These are phyloP conservation scores for Glebionis coronaria DNA, from an alignment of 129 eudicot genomes.

Conservation along the genomic window DNA sequence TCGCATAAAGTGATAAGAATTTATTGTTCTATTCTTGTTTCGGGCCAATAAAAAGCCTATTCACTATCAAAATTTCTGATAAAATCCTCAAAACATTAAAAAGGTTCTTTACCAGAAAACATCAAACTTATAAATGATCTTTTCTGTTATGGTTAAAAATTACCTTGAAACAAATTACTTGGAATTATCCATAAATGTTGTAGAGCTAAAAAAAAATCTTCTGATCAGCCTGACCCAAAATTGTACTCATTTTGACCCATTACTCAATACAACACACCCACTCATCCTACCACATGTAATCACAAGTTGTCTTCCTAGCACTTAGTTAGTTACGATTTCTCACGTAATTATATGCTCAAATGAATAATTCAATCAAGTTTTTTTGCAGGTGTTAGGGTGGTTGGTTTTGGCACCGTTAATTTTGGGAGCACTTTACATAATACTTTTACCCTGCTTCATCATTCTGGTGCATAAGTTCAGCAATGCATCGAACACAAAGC, in stretches of 20 bases:
- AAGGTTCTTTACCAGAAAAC: too few relatives aligned
- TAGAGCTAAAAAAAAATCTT: too few relatives aligned
- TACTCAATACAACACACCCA: not conserved
- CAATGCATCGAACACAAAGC: conserved; percentile 19
- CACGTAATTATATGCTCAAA: not conserved
- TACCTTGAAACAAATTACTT: too few relatives aligned
- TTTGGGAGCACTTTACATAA: conserved; percentile 25
- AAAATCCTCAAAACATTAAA: too few relatives aligned
- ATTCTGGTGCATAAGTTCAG: conserved; percentile 31
- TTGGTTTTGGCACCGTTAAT: conserved; percentile 36
- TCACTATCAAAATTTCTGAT: too few relatives aligned
- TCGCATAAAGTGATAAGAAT: too few relatives aligned
- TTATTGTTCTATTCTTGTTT: too few relatives aligned
- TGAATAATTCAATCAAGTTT: not conserved
- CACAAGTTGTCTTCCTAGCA: not conserved
- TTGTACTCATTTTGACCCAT: not conserved
- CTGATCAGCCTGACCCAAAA: not conserved
- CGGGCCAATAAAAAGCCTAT: too few relatives aligned
- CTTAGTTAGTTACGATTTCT: not conserved
- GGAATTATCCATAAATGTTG: too few relatives aligned
- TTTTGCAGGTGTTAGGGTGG: conserved; percentile 39
- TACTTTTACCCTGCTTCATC: conserved; percentile 29
- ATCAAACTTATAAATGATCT: too few relatives aligned
- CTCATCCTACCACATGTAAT: not conserved
- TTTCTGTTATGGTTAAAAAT: too few relatives aligned